These are phyloP conservation scores for Juglanconis juglandina DNA, from an alignment of 2,329 filamentous ascomycete species.

Conservation along the genomic window DNA sequence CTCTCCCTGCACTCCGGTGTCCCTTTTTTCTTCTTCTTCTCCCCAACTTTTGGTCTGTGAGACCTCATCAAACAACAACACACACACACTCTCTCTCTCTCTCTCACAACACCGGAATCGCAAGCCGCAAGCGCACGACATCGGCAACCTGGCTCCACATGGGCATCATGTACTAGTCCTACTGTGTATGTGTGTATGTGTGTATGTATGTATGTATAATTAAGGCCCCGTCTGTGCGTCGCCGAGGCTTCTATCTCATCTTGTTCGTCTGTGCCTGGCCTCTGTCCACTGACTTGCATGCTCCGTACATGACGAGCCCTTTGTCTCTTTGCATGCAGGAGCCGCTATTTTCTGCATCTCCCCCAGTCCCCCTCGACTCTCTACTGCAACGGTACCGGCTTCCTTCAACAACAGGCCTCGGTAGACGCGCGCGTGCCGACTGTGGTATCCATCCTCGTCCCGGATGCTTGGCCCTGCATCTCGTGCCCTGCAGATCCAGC, in stretches of 20 bases:
- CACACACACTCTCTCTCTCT: too few species aligned
- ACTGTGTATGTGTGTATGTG: background rate
- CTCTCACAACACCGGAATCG: background rate
- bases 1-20: too few species aligned
- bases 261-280: background rate
- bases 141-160: background rate
- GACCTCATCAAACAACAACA: background rate
- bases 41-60: background rate
- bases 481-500: background rate
- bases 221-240: background rate
- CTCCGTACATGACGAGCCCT: background rate
- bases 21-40: too few species aligned
- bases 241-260: background rate
- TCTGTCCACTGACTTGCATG: background rate
- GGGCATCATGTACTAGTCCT: background rate
- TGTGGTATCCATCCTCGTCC: background rate
- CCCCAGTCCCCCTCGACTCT: background rate
- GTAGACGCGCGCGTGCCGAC: conserved; percentile 9
- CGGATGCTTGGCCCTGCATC: background rate
- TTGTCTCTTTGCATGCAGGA: background rate
- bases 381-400: background rate
- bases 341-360: background rate
- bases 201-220: background rate
- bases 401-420: background rate
- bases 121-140: background rate